Evolutionary conservation across 1,284 basidiomycete genomes (phyloP), one percentile per base, ranked within the genome.

Genomic region (Ganoderma lingzhi): DNA sequence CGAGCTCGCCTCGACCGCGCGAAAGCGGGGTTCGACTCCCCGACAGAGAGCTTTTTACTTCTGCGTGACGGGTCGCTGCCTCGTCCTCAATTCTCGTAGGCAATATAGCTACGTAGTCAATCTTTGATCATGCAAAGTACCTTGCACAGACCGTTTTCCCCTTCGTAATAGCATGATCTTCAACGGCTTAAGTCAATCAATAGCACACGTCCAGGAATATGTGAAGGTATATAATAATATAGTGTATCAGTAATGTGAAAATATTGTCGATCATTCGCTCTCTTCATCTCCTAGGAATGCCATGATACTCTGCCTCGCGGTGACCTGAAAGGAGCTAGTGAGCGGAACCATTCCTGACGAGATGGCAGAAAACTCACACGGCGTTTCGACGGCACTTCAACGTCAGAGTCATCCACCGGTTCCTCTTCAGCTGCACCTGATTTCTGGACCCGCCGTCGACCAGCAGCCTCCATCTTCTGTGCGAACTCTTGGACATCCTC

Each of bases 261-360:
- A 41, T 37, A 28, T 28, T 17, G 32, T 10, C 14, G 1, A 10
- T 61, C 48, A 80, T 23, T 80, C 78, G 12, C 77, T 75, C 53
- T 81, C 91, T 75, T 93, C 90, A 74, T 92, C 90, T 37, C 82
- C 84, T 66, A 93, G 79, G 78, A 93, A 93, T 6, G 88, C 90
- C 82, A 86, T 87, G 65, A 93, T 92, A 70, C 88, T 91, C 70
- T 84, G 83, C 32, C 86, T 82, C 15, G 89, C 89, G 62, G 82
- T 87, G 65, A 74, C 83, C 85, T 65, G 41, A 61, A 60, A 37
- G 69, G 63, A 42, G 66, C 30, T 44, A 19, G 62, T 61, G 39
- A 61, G 59, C 39, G 23, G 41, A 30, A 41, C 39, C 2, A 2
- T 9, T 19, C 1, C 12, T 12, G n/a, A 12, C 23, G n/a, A 60